A percentile compares a stretch with the other conserved stretches of the same genome.
These are phyloP conservation scores for Lepidium campestre DNA, from an alignment of 441 rosid genomes.

Conservation along the genomic window DNA sequence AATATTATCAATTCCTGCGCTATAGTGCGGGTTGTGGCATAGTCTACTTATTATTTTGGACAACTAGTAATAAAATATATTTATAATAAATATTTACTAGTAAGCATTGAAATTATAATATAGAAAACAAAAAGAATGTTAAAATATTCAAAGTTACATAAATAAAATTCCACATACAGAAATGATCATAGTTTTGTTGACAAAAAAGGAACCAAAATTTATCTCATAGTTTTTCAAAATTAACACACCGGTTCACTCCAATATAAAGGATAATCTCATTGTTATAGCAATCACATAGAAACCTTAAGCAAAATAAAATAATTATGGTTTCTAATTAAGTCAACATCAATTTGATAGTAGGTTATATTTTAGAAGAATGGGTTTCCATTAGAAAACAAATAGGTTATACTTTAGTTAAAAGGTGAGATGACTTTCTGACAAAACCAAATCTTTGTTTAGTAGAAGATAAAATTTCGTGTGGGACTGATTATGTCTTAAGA, in stretches of 20 bases:
- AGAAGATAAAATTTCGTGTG: conserved; percentile 54
- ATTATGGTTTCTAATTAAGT: neutral
- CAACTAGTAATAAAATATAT: neutral
- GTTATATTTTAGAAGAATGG: neutral
- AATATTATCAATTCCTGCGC: too few relatives aligned
- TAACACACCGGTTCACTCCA: neutral
- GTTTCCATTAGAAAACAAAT: neutral
- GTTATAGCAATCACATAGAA: neutral
- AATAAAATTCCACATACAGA: neutral
- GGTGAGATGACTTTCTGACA: conserved; percentile 12
- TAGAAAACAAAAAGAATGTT: neutral
- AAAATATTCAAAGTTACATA: neutral
- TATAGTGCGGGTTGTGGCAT: too few relatives aligned
- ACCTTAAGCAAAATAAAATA: neutral
- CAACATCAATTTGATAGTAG: neutral
- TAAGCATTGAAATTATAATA: neutral
- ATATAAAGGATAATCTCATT: neutral
- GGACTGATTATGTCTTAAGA: conserved; percentile 25
- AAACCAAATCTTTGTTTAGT: conserved; percentile 13
- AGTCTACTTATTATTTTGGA: too few relatives aligned
- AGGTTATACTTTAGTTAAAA: neutral
- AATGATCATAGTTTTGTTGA: neutral
- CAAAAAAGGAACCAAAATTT: neutral
- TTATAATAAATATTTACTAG: neutral
- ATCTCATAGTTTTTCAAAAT: neutral